Evolutionary conservation across 139 green algal genomes (phyloP), one percentile per base, ranked within the genome.

Genomic region (Haematococcus lacustris): DNA sequence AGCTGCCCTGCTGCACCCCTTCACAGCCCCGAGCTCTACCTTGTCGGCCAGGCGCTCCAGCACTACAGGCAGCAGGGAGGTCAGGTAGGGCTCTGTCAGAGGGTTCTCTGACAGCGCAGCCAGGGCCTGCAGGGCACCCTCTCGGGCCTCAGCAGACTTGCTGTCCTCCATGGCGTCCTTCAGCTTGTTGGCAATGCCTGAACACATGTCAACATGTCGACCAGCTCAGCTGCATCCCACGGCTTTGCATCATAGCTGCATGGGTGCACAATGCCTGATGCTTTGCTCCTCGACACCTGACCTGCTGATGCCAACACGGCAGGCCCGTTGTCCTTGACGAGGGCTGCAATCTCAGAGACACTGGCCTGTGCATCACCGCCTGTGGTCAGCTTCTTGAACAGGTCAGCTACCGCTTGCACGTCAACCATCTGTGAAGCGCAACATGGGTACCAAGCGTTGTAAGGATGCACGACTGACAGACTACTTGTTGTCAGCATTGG

Each of bases 1-100:
- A n/a, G n/a, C n/a, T n/a, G n/a, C n/a, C n/a, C n/a, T n/a, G n/a
- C n/a, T n/a, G n/a, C n/a, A n/a, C n/a, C n/a, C n/a, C n/a, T n/a
- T n/a, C n/a, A n/a, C n/a, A n/a, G n/a, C n/a, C n/a, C n/a, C n/a
- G n/a, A n/a, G n/a, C 33, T 21, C 25, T 38, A 79, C 82, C 86
- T 95, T 94, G 84, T 95, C 84, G 43, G 76, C 76, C 38, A 83
- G 80, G 33, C 78, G 73, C 38, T 88, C 76, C 50, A 95, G 73
- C 63, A 91, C 53, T n/a, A 66, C 65, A 37, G 80, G 71, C 70
- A 95, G 75, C 57, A 88, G 65, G 38, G 75, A 51, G 23, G 88
- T 71, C 30, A 92, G 74, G 79, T 87, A 91, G 26, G 88, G 84
- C 83, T 94, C 90, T 13, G 80, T 78, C 2, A 76, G 32, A 2